Evolutionary conservation across 768 basidiomycete genomes (phyloP).

Genomic region (Suillus hirtellus): DNA sequence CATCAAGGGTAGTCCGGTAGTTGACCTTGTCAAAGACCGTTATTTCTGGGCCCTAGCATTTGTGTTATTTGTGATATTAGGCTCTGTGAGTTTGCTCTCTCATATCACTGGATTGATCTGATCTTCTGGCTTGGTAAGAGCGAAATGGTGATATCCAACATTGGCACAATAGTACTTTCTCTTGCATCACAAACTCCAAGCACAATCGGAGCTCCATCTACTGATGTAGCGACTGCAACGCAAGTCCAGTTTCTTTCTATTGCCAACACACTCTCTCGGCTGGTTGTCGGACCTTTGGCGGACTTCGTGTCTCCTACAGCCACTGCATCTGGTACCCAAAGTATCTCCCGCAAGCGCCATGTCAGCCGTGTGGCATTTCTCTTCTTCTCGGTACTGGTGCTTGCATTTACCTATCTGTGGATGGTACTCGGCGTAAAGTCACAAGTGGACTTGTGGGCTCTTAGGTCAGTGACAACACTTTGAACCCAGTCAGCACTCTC

Average conservation of each 20-base stretch:
- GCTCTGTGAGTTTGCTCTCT: slow-evolving; percentile 52
- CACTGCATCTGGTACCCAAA: slow-evolving; percentile 36
- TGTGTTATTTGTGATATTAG: slow-evolving; percentile 55
- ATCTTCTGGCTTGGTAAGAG: slow-evolving; percentile 39
- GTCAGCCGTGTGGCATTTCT: slow-evolving; percentile 68
- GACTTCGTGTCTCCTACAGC: slow-evolving; percentile 70
- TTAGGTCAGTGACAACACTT: slow-evolving; percentile 50
- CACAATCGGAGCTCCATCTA: slow-evolving; percentile 20
- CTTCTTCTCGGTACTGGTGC: slow-evolving; percentile 44
- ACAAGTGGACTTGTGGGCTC: slow-evolving; percentile 60
- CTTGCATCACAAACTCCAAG: slow-evolving; percentile 40
- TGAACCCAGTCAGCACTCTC: slow-evolving; percentile 4
- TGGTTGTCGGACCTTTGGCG: slow-evolving; percentile 67
- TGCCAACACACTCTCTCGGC: slow-evolving; percentile 70
- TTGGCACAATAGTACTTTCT: slow-evolving; percentile 73
- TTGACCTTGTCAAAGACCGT: slow-evolving; percentile 51
- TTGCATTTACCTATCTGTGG: slow-evolving; percentile 57
- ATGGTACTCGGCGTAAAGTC: slow-evolving; percentile 48
- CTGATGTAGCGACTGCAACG: slow-evolving; percentile 45
- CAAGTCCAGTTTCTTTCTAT: slow-evolving; percentile 74
- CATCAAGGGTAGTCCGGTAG: slow-evolving; percentile 25
- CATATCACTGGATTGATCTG: background rate
- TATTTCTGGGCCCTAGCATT: slow-evolving; percentile 67
- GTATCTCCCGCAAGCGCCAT: slow-evolving; percentile 48
- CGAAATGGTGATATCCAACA: slow-evolving; percentile 84